These are phyloP conservation scores for Boehmeria nivea DNA, from an alignment of 306 rosid genomes.

Conservation along the genomic window DNA sequence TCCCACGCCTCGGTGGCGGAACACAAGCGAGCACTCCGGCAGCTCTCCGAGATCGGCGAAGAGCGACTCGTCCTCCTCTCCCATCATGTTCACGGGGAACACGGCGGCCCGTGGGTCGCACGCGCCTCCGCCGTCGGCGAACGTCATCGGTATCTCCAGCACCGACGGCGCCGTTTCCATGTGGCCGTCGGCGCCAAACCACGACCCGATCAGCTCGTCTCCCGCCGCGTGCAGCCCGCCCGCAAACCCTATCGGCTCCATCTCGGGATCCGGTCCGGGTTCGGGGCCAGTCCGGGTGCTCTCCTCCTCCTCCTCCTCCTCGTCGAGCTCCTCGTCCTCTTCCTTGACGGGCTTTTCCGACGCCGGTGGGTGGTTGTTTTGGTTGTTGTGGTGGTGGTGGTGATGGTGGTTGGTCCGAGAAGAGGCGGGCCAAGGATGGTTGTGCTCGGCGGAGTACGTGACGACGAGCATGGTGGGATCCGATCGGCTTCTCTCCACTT, in stretches of 20 bases:
- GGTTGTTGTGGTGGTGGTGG: conserved; percentile 5
- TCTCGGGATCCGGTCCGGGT: conserved; percentile 17
- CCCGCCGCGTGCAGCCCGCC: conserved; percentile 29
- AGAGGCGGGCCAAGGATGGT: conserved; percentile 75
- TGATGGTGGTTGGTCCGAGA: conserved; percentile 32
- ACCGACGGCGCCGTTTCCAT: conserved; percentile 60
- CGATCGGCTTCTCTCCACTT: conserved; percentile 75
- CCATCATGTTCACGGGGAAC: conserved; percentile 45
- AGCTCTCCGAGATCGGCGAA: conserved; percentile 90
- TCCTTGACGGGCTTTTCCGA: conserved; percentile 16
- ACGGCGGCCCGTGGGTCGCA: conserved; percentile 39
- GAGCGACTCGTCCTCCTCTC: conserved; percentile 77
- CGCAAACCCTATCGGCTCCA: conserved; percentile 17
- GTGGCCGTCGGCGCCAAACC: conserved; percentile 48
- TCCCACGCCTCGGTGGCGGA: conserved; percentile 56
- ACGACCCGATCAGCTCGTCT: conserved; percentile 46
- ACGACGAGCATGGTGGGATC: conserved; percentile 86
- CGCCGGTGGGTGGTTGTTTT: not conserved
- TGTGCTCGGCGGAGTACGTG: conserved; percentile 84
- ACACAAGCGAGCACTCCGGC: conserved; percentile 76
- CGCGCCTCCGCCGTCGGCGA: conserved; percentile 25
- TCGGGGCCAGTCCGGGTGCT: conserved; percentile 7
- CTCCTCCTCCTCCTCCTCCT: not conserved
- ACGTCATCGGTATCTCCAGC: conserved; percentile 54
- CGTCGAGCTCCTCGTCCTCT: not conserved